Evolutionary conservation across 441 rosid species (phyloP).

Genomic region (Erysimum pusillum): DNA sequence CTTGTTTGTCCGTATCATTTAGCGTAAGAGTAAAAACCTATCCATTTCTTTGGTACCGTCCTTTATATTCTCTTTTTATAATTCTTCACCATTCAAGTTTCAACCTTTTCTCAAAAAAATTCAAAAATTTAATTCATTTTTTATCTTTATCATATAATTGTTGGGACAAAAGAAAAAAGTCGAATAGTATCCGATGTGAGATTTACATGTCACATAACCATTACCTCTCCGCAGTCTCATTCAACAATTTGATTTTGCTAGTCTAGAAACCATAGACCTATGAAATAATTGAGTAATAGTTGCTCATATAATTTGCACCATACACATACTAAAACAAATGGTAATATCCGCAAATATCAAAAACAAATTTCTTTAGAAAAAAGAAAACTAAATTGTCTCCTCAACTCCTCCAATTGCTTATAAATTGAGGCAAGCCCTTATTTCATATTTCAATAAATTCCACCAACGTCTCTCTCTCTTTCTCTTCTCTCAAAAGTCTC

Average conservation of each 20-base stretch:
- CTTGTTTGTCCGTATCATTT: conserved; percentile 48
- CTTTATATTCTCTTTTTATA: conserved; percentile 39
- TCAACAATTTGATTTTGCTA: conserved; percentile 30
- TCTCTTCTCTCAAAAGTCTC: conserved; percentile 24
- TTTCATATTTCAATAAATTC: conserved; percentile 18
- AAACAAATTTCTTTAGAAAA: neutral
- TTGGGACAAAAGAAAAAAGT: conserved; percentile 38
- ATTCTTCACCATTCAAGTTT: conserved; percentile 28
- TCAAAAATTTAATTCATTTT: neutral
- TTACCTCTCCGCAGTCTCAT: conserved; percentile 34
- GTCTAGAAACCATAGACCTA: conserved; percentile 40
- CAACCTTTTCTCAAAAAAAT: conserved; percentile 17
- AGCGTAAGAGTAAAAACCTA: conserved; percentile 39
- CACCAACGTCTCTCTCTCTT: conserved; percentile 38
- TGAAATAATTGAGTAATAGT: conserved; percentile 40
- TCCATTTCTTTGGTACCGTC: conserved; percentile 42
- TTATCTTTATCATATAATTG: conserved; percentile 11
- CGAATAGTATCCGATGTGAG: conserved; percentile 47
- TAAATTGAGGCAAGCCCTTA: conserved; percentile 31
- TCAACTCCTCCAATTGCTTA: conserved; percentile 21
- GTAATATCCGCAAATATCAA: conserved; percentile 20
- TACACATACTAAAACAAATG: conserved; percentile 1
- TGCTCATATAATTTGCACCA: conserved; percentile 25
- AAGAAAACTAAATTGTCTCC: neutral
- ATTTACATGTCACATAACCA: conserved; percentile 46